Evolutionary conservation across 202 grass and related monocot genomes (phyloP).

Genomic region (Carex arenaria): DNA sequence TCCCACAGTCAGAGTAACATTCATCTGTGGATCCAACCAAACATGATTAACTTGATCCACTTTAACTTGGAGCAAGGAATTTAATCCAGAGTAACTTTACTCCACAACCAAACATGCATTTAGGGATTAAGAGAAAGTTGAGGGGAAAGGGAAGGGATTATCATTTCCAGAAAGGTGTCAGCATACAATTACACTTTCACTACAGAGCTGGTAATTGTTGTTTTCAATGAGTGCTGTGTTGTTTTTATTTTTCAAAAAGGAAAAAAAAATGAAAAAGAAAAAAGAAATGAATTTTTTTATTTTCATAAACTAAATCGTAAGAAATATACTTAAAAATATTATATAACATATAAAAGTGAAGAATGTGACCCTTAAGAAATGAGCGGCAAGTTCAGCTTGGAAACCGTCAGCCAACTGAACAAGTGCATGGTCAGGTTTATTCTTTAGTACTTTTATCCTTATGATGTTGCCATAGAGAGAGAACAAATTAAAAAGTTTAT

Average conservation of each 20-base stretch:
- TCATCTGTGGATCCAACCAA: too few species aligned
- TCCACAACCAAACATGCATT: too few species aligned
- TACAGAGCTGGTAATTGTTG: background rate
- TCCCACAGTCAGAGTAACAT: too few species aligned
- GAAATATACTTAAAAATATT: background rate
- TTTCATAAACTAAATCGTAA: background rate
- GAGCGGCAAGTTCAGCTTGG: constrained; percentile 79
- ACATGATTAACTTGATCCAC: too few species aligned
- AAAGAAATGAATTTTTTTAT: background rate
- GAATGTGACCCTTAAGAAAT: constrained; percentile 63
- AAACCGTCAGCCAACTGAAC: constrained; percentile 92
- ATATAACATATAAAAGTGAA: background rate
- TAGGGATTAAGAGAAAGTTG: background rate
- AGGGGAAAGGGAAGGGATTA: background rate
- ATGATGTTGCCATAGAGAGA: constrained; percentile 94
- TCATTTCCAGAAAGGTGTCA: background rate
- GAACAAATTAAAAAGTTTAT: constrained; percentile 94
- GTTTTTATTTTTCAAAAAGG: background rate
- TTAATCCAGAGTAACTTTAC: too few species aligned
- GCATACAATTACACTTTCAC: background rate
- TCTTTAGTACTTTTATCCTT: constrained; percentile 73
- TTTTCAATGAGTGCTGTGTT: background rate
- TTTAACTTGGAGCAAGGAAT: too few species aligned
- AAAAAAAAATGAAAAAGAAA: background rate
- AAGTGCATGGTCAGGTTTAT: constrained; percentile 91